These are phyloP conservation scores for Aphanomyces euteiches DNA, from an alignment of 352 stramenopile genomes.

Conservation along the genomic window DNA sequence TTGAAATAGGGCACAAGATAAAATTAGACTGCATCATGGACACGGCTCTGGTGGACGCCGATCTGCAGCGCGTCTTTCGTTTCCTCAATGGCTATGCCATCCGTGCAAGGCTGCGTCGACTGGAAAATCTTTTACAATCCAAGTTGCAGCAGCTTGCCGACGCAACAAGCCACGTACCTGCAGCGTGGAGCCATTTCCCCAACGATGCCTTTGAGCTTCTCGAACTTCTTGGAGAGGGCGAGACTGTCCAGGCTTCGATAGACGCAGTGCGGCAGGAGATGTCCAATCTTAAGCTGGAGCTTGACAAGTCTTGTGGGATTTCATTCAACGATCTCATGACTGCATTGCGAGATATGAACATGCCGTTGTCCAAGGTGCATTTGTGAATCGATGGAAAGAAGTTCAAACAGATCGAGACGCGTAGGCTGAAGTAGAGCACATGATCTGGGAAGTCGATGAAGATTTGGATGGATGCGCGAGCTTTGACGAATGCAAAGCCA, in stretches of 20 bases:
- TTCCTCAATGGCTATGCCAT: slow-evolving; percentile 7
- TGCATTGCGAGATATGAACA: background rate
- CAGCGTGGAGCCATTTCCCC: background rate
- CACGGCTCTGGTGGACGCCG: background rate
- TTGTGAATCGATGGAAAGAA: background rate
- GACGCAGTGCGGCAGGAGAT: slow-evolving; percentile 4
- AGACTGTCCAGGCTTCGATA: background rate
- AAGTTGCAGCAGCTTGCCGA: background rate
- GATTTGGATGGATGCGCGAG: slow-evolving; percentile 89
- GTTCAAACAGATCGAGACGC: background rate
- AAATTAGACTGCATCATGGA: background rate
- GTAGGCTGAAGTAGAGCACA: slow-evolving; percentile 90
- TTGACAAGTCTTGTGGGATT: slow-evolving; percentile 1
- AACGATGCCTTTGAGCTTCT: slow-evolving; percentile 9
- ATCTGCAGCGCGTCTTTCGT: slow-evolving; percentile 4
- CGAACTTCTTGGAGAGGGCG: slow-evolving; percentile 1
- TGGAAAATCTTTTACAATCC: background rate
- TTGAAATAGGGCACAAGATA: background rate
- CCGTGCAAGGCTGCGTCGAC: background rate
- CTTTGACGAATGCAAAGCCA: slow-evolving; percentile 91
- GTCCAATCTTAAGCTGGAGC: background rate
- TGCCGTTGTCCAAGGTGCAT: slow-evolving; percentile 23
- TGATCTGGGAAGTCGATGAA: slow-evolving; percentile 97
- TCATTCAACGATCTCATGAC: slow-evolving; percentile 11
- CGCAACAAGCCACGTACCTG: background rate